phyloP scores from a whole-genome alignment of 495 filamentous ascomycete genomes.

The Mytilinidion resinicola region DNA sequence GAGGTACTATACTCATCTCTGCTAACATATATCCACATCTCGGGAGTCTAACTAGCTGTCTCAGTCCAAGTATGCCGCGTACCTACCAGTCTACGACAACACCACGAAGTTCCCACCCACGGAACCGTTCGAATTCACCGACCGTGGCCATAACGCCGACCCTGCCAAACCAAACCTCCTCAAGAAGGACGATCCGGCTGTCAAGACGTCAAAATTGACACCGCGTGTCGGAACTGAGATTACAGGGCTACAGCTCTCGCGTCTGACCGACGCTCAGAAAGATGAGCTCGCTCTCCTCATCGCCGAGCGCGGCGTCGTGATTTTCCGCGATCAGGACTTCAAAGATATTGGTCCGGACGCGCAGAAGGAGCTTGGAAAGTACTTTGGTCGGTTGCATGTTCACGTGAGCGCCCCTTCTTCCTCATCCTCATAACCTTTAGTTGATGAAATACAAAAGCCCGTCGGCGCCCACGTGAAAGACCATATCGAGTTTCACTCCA shows the following conservation, averaged over 20 bases:
- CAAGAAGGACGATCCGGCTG: neutral
- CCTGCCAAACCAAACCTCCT: constrained; percentile 41
- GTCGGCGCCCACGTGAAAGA: constrained; percentile 22
- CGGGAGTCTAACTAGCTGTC: neutral
- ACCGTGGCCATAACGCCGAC: constrained; percentile 53
- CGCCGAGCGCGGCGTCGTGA: constrained; percentile 63
- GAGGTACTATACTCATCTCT: constrained; percentile 4
- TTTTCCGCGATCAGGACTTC: constrained; percentile 59
- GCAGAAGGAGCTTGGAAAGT: constrained; percentile 16
- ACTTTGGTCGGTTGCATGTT: constrained; percentile 22
- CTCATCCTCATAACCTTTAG: neutral
- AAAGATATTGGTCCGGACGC: constrained; percentile 19
- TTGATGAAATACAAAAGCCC: neutral
- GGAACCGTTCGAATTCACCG: constrained; percentile 52
- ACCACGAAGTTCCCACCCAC: constrained; percentile 53
- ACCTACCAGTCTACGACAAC: constrained; percentile 60
- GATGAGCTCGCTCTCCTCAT: constrained; percentile 68
- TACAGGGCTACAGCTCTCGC: constrained; percentile 58
- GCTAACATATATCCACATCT: neutral
- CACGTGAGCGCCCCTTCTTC: constrained; percentile 3
- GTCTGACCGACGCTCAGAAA: constrained; percentile 59
- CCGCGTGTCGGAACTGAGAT: constrained; percentile 68
- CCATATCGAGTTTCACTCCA: constrained; percentile 21
- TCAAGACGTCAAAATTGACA: constrained; percentile 32
- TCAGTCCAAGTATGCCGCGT: constrained; percentile 52